These are phyloP conservation scores for Xeromyces bisporus DNA, from an alignment of 495 filamentous ascomycete species.

Conservation along the genomic window DNA sequence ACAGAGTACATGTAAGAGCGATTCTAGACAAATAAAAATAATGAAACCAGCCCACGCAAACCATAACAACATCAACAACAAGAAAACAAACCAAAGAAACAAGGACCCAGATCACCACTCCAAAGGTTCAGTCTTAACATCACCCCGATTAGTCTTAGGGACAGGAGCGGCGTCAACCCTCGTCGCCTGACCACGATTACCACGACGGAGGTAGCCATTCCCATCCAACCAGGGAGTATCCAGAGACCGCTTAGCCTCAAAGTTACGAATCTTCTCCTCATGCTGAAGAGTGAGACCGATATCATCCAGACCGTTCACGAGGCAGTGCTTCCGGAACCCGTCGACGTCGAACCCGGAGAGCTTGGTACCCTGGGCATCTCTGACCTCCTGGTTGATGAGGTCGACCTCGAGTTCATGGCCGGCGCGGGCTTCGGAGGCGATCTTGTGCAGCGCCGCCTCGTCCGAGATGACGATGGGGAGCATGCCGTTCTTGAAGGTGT, in stretches of 20 bases:
- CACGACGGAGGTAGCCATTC: constrained; percentile 60
- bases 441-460: constrained; percentile 42
- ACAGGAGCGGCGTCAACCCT: constrained; percentile 70
- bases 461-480: constrained; percentile 66
- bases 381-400: constrained; percentile 70
- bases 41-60: no score
- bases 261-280: constrained; percentile 71
- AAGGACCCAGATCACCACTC: constrained; percentile 53
- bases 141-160: constrained; percentile 80
- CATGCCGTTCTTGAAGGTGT: constrained; percentile 99
- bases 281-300: constrained; percentile 89
- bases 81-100: no score
- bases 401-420: constrained; percentile 85
- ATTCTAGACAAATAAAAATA: no score
- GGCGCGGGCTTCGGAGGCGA: constrained; percentile 65
- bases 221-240: constrained; percentile 92
- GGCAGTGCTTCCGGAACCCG: constrained; percentile 81
- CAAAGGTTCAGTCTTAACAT: constrained; percentile 68
- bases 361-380: constrained; percentile 50
- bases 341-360: constrained; percentile 75
- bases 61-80: constrained; percentile 3
- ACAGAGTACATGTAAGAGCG: no score
- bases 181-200: constrained; percentile 44
- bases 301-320: constrained; percentile 89
- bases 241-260: constrained; percentile 57